Evolutionary conservation across 2,329 filamentous ascomycete species (phyloP).

Genomic region (Claviceps fusiformis): DNA sequence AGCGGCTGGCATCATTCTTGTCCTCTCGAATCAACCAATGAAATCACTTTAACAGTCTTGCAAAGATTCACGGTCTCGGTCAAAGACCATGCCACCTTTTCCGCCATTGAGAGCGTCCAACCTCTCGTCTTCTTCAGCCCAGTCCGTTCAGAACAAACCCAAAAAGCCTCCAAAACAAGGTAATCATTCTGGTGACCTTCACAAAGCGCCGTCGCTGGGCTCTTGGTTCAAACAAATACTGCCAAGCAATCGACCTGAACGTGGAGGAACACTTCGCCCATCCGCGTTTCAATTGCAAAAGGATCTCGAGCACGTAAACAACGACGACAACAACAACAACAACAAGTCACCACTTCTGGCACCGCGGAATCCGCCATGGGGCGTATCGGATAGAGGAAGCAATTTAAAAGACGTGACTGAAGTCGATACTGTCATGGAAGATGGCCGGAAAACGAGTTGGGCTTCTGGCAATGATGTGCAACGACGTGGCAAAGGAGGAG

Average conservation of each 20-base stretch:
- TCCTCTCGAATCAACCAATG: neutral
- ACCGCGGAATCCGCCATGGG: slow-evolving; percentile 20
- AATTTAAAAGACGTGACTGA: neutral
- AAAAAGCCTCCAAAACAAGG: neutral
- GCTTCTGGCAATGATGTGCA: slow-evolving; percentile 1
- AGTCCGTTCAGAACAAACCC: neutral
- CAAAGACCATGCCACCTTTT: slow-evolving; percentile 11
- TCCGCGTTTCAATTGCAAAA: slow-evolving; percentile 16
- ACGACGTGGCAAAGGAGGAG: slow-evolving; percentile 6
- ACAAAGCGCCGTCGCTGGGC: slow-evolving; percentile 17
- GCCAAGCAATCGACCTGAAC: slow-evolving; percentile 35
- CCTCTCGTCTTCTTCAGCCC: slow-evolving; percentile 7
- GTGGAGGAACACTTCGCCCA: slow-evolving; percentile 32
- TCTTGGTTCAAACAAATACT: slow-evolving; percentile 31
- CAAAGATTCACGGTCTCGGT: neutral
- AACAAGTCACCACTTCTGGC: slow-evolving; percentile 3
- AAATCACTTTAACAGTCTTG: neutral
- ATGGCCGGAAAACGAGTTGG: slow-evolving; percentile 11
- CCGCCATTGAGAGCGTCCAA: slow-evolving; percentile 9
- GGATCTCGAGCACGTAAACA: slow-evolving; percentile 4
- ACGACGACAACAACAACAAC: too few species aligned
- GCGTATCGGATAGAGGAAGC: slow-evolving; percentile 8
- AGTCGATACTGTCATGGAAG: neutral
- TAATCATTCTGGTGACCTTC: neutral
- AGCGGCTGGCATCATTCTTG: neutral